Base-by-base conservation (phyloP, 2,329 filamentous ascomycete species). In the Epichloe gansuensis region DNA sequence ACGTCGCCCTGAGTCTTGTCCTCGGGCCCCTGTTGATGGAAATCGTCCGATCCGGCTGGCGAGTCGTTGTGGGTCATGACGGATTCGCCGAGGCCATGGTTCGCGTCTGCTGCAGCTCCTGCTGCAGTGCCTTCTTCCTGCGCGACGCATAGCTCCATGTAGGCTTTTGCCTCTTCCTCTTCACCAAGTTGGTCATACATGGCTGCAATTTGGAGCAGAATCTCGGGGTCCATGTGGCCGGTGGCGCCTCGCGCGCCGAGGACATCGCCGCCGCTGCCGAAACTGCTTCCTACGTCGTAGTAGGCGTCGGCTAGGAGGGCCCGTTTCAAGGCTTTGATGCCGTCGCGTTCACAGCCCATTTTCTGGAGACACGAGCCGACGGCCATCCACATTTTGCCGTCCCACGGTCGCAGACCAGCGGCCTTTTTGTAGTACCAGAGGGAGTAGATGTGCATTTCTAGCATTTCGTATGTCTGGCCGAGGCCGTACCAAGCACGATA, bases 341-440 rank as follows among this genome's bases (percentile, higher is more conserved):
- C 91, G 60, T 96, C 90, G n/a, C 83, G 78, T 49, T 88, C 75
- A 51, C 90, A 82, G 50, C 84, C 85, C 77, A 96, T 94, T 64
- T 90, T 91, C 55, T 91, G 85, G 57, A 95, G 83, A 64, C 91
- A 96, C 36, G 87, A 87, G 9, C 88, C 93, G 5, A 98, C 89
- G 0, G 93, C 93, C 73, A 93, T 86, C 93, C 93, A 98, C 87
- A 98, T 95, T 68, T 97, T 97, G 0, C 90, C 88, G 60, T 98
- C 93, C 76, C 91, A 96, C 0, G 91, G 89, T n/a, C 90, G 82
- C 2, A 98, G 74, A 0, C 89, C 88, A 0, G 91, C 91, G 0
- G 93, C 93, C 52, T 93, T 89, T 64, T 97, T 94, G 72, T 95
- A 96, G 69, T 98, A 98, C 78, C 93, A 97, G 0, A 98, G 72